Conservation (phyloP, 768 basidiomycete genomes). For the Trametes punicea region DNA sequence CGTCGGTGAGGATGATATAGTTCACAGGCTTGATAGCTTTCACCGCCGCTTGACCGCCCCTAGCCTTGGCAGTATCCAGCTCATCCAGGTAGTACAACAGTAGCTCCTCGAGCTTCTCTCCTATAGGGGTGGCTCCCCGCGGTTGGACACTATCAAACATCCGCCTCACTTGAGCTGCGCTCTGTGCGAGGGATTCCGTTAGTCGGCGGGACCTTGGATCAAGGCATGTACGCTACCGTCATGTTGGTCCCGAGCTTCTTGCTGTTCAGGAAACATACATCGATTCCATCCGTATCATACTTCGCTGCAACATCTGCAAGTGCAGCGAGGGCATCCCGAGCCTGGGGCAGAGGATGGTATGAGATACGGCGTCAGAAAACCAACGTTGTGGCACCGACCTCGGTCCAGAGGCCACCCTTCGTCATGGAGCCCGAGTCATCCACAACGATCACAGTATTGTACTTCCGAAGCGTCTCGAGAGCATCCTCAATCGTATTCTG, state of each 20-base stretch:
- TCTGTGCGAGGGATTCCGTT: conserved; percentile 29
- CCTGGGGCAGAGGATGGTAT: conserved; percentile 30
- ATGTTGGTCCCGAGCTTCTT: conserved; percentile 32
- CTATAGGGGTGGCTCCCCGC: conserved; percentile 44
- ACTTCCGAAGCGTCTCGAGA: conserved; percentile 39
- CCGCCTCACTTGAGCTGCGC: conserved; percentile 32
- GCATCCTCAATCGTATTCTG: conserved; percentile 23
- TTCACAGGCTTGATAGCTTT: conserved; percentile 52
- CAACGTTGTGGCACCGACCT: conserved; percentile 33
- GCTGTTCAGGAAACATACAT: conserved; percentile 57
- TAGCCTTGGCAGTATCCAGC: conserved; percentile 32
- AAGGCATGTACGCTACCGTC: conserved; percentile 31
- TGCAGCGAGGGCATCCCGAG: conserved; percentile 42
- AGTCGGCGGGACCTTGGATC: not conserved
- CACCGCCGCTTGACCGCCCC: conserved; percentile 21
- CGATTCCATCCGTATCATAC: conserved; percentile 59
- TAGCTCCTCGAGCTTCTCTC: conserved; percentile 37
- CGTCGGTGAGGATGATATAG: conserved; percentile 61
- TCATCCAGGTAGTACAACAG: conserved; percentile 37
- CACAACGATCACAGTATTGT: conserved; percentile 56
- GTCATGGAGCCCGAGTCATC: conserved; percentile 62
- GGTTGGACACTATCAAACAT: conserved; percentile 46
- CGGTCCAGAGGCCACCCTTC: conserved; percentile 42
- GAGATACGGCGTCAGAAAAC: not conserved
- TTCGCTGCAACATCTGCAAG: conserved; percentile 46